Evolutionary conservation across 2,329 filamentous ascomycete genomes (phyloP).

Genomic region (Botryotinia convoluta): DNA sequence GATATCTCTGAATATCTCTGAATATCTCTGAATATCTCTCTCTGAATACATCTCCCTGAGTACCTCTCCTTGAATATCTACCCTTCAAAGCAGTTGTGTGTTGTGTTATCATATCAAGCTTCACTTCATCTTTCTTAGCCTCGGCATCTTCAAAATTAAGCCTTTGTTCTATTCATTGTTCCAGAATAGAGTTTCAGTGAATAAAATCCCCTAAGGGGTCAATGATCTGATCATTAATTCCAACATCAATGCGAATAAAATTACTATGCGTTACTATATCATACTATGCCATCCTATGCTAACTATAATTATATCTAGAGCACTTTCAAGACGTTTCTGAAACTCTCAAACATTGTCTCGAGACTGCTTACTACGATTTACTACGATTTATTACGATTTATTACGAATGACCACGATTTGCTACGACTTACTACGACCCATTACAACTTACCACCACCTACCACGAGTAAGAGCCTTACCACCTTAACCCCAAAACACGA

Average conservation of each 20-base stretch:
- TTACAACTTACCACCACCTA: too few species aligned
- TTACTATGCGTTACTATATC: background rate
- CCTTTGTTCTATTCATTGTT: constrained; percentile 2
- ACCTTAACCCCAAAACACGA: background rate
- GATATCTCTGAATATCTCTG: too few species aligned
- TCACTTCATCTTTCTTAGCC: background rate
- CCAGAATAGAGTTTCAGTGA: constrained; percentile 7
- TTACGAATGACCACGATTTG: background rate
- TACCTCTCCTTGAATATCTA: background rate
- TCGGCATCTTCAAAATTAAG: background rate
- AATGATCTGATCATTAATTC: constrained; percentile 11
- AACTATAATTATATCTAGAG: background rate
- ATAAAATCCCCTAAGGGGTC: background rate
- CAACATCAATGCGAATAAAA: background rate
- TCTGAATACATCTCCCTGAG: too few species aligned
- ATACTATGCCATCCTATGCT: background rate
- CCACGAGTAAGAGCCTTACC: background rate
- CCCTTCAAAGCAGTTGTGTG: background rate
- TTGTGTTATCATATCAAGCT: background rate
- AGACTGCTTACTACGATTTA: background rate
- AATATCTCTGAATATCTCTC: too few species aligned
- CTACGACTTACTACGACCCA: background rate
- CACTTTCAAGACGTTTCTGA: constrained; percentile 13
- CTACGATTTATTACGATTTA: background rate
- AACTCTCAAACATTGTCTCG: constrained; percentile 5